Evolutionary conservation across 2,329 filamentous ascomycete species (phyloP), one percentile per base, ranked within the genome.

Genomic region (Trichoderma koningiopsis): DNA sequence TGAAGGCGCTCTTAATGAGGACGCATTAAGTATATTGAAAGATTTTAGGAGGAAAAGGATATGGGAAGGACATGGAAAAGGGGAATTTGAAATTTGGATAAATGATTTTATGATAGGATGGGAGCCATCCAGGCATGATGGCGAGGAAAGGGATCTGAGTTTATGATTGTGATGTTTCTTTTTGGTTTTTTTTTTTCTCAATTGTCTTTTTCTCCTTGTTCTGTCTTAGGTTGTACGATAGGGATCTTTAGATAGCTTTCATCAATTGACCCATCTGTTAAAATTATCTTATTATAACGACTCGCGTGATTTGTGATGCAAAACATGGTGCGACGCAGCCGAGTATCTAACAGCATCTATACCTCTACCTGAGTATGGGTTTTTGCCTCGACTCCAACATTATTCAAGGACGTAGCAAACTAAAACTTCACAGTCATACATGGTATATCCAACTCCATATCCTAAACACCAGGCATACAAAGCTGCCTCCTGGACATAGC

Each of bases 401-500:
- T 22, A 49, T 49, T 49, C 47, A 24, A 24, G 3, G 24, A 16
- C 4, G 19, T 8, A 22, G 4, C 47, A 5, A 49, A n/a, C 22
- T 24, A 49, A 24, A 49, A n/a, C 13, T 14, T 49, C 47, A 22
- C 43, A 49, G n/a, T 16, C 22, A 24, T 24, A 13, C 47, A 49
- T 49, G 22, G n/a, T 49, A 49, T 49, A 24, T n/a, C n/a, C 16
- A 24, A 24, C 6, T 35, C 19, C 35, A 24, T 16, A 43, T 13
- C 57, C 35, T 24, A 59, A 59, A 40, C 57, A 43, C 57, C 57
- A 24, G 57, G 57, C 57, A 59, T 35, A 43, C 57, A 35, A 59
- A 24, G 29, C 14, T 59, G 57, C 57, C 24, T 43, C 35, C 6
- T 59, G 14, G 29, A 22, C 35, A 43, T 59, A 24, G 47, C 47